A percentile compares a stretch with the other conserved stretches of the same genome.
Evolutionary conservation across 2,329 filamentous ascomycete genomes (phyloP).

Genomic region (Ophiosphaerella korrae): DNA sequence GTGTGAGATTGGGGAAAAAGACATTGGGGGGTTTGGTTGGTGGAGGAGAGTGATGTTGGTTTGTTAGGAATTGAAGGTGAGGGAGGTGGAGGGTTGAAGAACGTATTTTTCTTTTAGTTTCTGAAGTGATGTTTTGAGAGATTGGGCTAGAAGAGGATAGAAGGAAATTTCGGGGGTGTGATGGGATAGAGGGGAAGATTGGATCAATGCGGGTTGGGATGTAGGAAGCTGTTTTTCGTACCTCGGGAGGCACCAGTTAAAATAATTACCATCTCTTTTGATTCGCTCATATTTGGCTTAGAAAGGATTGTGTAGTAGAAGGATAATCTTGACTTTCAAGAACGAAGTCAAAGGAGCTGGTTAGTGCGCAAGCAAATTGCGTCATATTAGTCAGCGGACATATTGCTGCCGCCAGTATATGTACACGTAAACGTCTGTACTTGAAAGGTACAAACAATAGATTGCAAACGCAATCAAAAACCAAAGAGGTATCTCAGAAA

Average conservation of each 20-base stretch:
- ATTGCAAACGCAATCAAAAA: slow-evolving; percentile 4
- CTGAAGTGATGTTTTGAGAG: background rate
- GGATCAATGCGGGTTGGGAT: background rate
- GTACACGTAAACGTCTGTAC: background rate
- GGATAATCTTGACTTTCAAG: background rate
- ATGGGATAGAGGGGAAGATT: background rate
- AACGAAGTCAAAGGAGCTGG: too few species aligned
- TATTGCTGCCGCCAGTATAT: background rate
- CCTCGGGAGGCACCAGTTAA: slow-evolving; percentile 68
- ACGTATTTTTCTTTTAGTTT: too few species aligned
- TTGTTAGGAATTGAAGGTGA: background rate
- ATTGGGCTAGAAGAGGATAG: background rate
- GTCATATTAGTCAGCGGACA: slow-evolving; percentile 19
- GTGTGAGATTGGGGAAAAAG: background rate
- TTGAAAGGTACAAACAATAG: slow-evolving; percentile 10
- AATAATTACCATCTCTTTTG: slow-evolving; percentile 53
- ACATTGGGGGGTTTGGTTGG: background rate
- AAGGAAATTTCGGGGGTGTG: background rate
- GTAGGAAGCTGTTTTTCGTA: slow-evolving; percentile 28
- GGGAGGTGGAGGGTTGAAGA: background rate
- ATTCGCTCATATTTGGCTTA: slow-evolving; percentile 29
- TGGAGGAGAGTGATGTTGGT: too few species aligned
- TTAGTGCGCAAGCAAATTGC: background rate
- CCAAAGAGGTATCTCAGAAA: slow-evolving; percentile 15
- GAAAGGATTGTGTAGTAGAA: background rate